phyloP scores from a whole-genome alignment of 768 basidiomycete species.

The Tulasnella sp. region DNA sequence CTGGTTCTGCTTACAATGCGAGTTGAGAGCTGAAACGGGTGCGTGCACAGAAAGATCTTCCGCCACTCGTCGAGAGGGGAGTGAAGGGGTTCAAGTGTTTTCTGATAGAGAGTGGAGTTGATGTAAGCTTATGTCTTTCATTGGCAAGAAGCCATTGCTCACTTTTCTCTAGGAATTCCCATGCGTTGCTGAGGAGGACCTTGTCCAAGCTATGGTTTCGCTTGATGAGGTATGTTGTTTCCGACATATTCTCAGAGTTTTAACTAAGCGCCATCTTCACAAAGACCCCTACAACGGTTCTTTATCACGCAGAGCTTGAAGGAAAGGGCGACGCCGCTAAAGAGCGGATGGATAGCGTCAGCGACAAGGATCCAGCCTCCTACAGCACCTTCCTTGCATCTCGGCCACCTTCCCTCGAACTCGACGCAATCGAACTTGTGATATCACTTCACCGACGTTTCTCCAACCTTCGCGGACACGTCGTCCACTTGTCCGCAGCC shows the following conservation, averaged over 20 bases:
- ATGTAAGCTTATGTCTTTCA: conserved; percentile 56
- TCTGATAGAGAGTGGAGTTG: conserved; percentile 92
- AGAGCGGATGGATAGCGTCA: background rate
- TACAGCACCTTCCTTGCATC: conserved; percentile 87
- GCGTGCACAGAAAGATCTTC: conserved; percentile 62
- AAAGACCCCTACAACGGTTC: conserved; percentile 69
- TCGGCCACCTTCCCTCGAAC: conserved; percentile 79
- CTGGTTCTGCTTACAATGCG: background rate
- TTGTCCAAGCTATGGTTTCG: conserved; percentile 69
- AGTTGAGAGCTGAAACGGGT: background rate
- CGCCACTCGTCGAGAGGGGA: conserved; percentile 73
- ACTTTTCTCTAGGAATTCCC: conserved; percentile 78
- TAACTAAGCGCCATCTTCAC: conserved; percentile 42
- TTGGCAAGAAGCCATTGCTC: background rate
- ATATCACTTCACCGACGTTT: conserved; percentile 62
- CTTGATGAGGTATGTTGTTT: conserved; percentile 58
- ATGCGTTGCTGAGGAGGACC: conserved; percentile 71
- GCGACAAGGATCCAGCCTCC: conserved; percentile 51
- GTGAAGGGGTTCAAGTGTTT: conserved; percentile 98
- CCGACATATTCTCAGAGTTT: conserved; percentile 18
- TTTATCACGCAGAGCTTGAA: conserved; percentile 94
- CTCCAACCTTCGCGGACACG: conserved; percentile 80
- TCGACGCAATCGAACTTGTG: conserved; percentile 79
- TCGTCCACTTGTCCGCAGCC: conserved; percentile 93
- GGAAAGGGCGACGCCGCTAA: conserved; percentile 40